phyloP scores from a whole-genome alignment of 1,284 basidiomycete species.

The Moniliophthora roreri region DNA sequence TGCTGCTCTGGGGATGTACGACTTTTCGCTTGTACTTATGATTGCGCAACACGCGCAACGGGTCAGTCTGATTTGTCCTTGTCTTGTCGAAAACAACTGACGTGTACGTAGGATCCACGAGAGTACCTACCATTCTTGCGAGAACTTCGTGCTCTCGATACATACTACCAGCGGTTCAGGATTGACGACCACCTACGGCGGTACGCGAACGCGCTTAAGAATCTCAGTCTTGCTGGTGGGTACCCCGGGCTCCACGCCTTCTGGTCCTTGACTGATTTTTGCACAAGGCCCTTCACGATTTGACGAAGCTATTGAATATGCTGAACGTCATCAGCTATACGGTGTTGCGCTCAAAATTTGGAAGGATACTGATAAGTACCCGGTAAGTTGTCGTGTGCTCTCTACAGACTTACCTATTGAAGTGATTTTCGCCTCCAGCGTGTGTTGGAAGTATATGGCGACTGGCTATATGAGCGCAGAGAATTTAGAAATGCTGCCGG shows the following conservation, averaged over 20 bases:
- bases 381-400: conserved; percentile 40
- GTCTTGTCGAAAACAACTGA: background rate
- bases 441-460: conserved; percentile 79
- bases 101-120: conserved; percentile 76
- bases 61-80: conserved; percentile 39
- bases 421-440: conserved; percentile 1
- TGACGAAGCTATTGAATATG: conserved; percentile 79
- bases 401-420: conserved; percentile 6
- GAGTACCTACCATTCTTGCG: conserved; percentile 98
- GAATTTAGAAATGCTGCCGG: conserved; percentile 85
- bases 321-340: conserved; percentile 80
- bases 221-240: conserved; percentile 75
- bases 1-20: conserved; percentile 97
- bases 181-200: conserved; percentile 94
- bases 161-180: conserved; percentile 83
- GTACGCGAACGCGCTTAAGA: conserved; percentile 71
- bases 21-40: conserved; percentile 94
- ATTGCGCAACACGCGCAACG: conserved; percentile 97
- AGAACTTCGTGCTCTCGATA: conserved; percentile 80
- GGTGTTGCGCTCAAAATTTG: conserved; percentile 75
- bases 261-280: background rate
- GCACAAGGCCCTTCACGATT: conserved; percentile 60
- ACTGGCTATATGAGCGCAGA: conserved; percentile 83
- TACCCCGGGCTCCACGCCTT: background rate
- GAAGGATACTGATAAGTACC: conserved; percentile 60